phyloP scores from a whole-genome alignment of 169 alveolate species.

The Toxoplasma gondii region DNA sequence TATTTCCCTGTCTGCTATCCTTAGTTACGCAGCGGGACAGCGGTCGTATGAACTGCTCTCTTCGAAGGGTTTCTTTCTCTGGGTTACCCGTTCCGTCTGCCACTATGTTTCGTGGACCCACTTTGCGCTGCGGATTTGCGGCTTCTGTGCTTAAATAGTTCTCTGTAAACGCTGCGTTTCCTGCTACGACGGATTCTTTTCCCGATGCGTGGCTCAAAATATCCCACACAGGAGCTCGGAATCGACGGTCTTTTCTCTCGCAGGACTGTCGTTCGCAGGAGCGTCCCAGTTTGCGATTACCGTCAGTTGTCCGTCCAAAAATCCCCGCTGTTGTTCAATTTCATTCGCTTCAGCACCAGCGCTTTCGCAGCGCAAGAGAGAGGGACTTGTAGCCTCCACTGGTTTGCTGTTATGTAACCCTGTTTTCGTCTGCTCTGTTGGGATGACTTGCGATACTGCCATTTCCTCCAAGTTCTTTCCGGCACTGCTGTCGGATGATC shows the following conservation, averaged over 20 bases:
- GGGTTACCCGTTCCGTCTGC: not conserved
- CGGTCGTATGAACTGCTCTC: not conserved
- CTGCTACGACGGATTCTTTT: not conserved
- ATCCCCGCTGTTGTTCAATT: not conserved
- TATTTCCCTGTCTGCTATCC: not conserved
- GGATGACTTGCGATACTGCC: not conserved
- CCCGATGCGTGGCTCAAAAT: not conserved
- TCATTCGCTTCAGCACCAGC: not conserved
- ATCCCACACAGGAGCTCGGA: not conserved
- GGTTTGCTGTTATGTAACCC: not conserved
- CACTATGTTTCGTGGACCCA: not conserved
- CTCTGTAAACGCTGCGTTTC: not conserved
- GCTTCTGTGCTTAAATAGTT: not conserved
- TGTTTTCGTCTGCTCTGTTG: not conserved
- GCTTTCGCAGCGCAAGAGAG: not conserved
- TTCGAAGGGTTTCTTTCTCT: not conserved
- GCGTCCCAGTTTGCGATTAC: not conserved
- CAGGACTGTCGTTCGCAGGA: not conserved
- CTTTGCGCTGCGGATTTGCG: not conserved
- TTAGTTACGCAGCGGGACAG: too few relatives aligned
- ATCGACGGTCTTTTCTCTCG: not conserved
- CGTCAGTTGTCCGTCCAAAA: not conserved
- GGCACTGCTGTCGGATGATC: not conserved
- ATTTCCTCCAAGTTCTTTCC: not conserved
- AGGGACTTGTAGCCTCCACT: too few relatives aligned